Percentiles rank a stretch among this genome's conserved stretches.
Evolutionary conservation across 2,329 filamentous ascomycete species (phyloP).

Genomic region (Sporothrix schenckii): DNA sequence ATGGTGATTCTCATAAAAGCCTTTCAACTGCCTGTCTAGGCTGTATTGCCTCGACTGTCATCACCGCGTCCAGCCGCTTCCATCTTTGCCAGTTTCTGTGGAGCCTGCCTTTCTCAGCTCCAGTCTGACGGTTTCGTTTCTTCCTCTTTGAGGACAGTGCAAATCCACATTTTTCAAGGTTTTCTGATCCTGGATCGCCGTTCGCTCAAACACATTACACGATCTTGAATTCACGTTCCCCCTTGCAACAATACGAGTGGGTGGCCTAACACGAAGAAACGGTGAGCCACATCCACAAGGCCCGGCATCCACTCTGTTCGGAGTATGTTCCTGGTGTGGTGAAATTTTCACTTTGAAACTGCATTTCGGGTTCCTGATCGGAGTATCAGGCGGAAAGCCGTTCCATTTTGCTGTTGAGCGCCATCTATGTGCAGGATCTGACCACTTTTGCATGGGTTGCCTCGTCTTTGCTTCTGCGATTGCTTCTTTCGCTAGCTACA

Average conservation of each 20-base stretch:
- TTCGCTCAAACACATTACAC: neutral
- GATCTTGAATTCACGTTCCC: conserved; percentile 1
- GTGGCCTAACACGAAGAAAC: neutral
- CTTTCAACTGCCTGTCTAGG: conserved; percentile 9
- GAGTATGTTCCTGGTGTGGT: too few species aligned
- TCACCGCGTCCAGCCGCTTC: conserved; percentile 20
- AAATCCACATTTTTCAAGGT: conserved; percentile 8
- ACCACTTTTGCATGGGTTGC: neutral
- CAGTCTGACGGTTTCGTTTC: neutral
- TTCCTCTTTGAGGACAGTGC: neutral
- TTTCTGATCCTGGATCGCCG: too few species aligned
- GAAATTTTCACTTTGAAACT: neutral
- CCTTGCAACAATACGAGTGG: conserved; percentile 7
- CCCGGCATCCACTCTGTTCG: neutral
- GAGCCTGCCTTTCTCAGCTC: neutral
- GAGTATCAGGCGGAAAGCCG: neutral
- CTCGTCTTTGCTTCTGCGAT: neutral
- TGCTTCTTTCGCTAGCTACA: neutral
- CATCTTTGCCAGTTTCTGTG: conserved; percentile 3
- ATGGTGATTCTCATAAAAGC: neutral
- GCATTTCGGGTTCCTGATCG: neutral
- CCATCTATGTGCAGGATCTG: conserved; percentile 4
- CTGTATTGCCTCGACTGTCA: neutral
- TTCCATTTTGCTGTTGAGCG: neutral
- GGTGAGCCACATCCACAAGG: neutral